Evolutionary conservation across 2,329 filamentous ascomycete genomes (phyloP).

Genomic region (Ophiosphaerella herpotricha): DNA sequence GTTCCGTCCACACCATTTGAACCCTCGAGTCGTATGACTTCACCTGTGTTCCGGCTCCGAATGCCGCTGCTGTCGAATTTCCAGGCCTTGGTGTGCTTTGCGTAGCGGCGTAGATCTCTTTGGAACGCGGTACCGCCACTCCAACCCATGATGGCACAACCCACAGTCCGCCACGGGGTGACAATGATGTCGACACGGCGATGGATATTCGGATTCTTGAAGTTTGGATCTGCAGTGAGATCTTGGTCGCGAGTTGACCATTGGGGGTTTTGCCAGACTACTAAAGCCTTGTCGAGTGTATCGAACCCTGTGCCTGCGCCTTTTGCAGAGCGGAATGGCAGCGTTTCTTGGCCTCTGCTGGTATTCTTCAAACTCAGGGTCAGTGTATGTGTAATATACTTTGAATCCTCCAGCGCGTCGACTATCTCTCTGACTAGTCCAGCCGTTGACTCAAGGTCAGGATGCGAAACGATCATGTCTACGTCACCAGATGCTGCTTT

Average conservation of each 20-base stretch:
- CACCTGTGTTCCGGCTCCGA: constrained; percentile 68
- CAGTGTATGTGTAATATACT: constrained; percentile 82
- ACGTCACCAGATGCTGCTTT: constrained; percentile 78
- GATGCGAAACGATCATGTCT: constrained; percentile 83
- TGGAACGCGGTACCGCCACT: constrained; percentile 87
- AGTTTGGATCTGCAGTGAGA: constrained; percentile 39
- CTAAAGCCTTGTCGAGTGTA: constrained; percentile 85
- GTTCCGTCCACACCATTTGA: constrained; percentile 50
- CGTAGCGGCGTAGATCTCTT: constrained; percentile 80
- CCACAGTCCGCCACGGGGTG: constrained; percentile 83
- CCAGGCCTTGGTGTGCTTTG: constrained; percentile 70
- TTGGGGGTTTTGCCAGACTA: constrained; percentile 82
- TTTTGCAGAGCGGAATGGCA: constrained; percentile 57
- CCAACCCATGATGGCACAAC: constrained; percentile 89
- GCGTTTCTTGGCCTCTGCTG: constrained; percentile 69
- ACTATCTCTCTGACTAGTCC: constrained; percentile 76
- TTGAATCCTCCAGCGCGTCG: constrained; percentile 66
- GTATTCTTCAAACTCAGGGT: constrained; percentile 71
- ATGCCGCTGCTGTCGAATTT: constrained; percentile 94
- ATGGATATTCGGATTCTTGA: constrained; percentile 73
- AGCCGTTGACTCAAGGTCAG: constrained; percentile 68
- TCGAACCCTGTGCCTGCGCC: constrained; percentile 70
- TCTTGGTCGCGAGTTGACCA: constrained; percentile 48
- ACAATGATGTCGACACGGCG: constrained; percentile 91
- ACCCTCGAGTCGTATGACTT: constrained; percentile 71